phyloP scores from a whole-genome alignment of 495 filamentous ascomycete species.

The Aspergillus mulundensis region DNA sequence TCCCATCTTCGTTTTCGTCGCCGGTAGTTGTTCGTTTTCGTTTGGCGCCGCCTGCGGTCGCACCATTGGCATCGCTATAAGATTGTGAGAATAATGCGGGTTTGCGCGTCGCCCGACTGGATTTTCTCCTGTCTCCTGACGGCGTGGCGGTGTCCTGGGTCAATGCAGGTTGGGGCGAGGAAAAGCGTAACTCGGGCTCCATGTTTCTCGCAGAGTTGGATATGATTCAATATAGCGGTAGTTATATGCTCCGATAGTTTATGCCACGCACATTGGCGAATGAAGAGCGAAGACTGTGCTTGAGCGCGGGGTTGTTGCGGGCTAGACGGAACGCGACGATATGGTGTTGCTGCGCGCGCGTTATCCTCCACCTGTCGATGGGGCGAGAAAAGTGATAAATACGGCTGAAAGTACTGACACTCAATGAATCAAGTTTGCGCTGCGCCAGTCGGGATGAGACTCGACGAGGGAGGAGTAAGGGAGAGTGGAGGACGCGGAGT shows the following conservation, averaged over 20 bases:
- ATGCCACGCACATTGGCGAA: slow-evolving; percentile 3
- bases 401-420: not conserved
- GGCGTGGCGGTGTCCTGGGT: slow-evolving; percentile 33
- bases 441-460: slow-evolving; percentile 9
- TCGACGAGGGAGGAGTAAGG: slow-evolving; percentile 9
- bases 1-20: slow-evolving; percentile 30
- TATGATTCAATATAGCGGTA: not conserved
- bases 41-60: slow-evolving; percentile 40
- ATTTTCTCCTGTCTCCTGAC: slow-evolving; percentile 63
- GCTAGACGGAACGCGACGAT: slow-evolving; percentile 17
- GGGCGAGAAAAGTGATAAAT: not conserved
- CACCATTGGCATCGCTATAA: slow-evolving; percentile 27
- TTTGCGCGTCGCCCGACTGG: slow-evolving; percentile 73
- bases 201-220: slow-evolving; percentile 19
- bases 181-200: slow-evolving; percentile 34
- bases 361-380: not conserved
- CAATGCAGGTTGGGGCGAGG: slow-evolving; percentile 22
- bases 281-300: slow-evolving; percentile 6
- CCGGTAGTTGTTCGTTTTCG: slow-evolving; percentile 48
- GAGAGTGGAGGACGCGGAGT: slow-evolving; percentile 7
- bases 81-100: slow-evolving; percentile 61
- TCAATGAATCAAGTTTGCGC: not conserved
- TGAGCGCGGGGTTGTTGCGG: slow-evolving; percentile 17
- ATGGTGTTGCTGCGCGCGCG: slow-evolving; percentile 7
- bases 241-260: not conserved